Percentiles rank a stretch among this genome's conserved stretches.
phyloP scores from a whole-genome alignment of 208 protist genomes.

The Wallacemonas collosoma region DNA sequence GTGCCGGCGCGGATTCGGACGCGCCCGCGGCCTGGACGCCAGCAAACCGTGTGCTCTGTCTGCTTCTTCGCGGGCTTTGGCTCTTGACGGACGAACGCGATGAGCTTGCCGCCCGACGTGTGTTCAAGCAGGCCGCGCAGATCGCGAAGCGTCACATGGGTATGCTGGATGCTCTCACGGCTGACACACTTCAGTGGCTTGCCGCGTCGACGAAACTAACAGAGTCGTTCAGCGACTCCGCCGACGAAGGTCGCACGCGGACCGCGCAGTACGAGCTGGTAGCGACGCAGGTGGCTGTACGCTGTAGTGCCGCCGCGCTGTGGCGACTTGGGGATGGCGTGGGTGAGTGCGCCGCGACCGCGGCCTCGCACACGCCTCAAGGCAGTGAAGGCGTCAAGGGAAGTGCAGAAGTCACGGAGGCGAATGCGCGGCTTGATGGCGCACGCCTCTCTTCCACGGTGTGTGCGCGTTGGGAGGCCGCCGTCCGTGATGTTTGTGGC shows the following conservation, averaged over 20 bases:
- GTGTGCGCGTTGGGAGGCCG: background rate
- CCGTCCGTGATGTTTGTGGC: conserved; percentile 3
- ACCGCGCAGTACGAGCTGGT: conserved; percentile 6
- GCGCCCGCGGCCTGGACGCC: conserved; percentile 36
- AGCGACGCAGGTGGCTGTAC: conserved; percentile 33
- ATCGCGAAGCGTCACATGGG: conserved; percentile 32
- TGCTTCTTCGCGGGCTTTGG: conserved; percentile 40
- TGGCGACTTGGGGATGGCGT: conserved; percentile 17
- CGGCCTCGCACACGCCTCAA: background rate
- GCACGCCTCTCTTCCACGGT: background rate
- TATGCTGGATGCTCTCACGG: conserved; percentile 33
- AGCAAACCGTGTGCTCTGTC: conserved; percentile 40
- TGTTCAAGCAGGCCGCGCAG: conserved; percentile 37
- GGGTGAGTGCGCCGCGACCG: background rate
- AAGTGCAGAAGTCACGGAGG: background rate
- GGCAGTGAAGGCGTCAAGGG: background rate
- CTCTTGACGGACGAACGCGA: conserved; percentile 48
- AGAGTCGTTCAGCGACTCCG: background rate
- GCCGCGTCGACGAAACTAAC: background rate
- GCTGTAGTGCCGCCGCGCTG: conserved; percentile 29
- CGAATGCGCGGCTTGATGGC: too few relatives aligned
- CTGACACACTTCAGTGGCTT: conserved; percentile 35
- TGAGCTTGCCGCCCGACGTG: conserved; percentile 35
- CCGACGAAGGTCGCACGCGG: background rate
- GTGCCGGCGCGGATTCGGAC: too few relatives aligned